These are phyloP conservation scores for Solanum chaucha DNA, from an alignment of 257 asterid genomes.

Conservation along the genomic window DNA sequence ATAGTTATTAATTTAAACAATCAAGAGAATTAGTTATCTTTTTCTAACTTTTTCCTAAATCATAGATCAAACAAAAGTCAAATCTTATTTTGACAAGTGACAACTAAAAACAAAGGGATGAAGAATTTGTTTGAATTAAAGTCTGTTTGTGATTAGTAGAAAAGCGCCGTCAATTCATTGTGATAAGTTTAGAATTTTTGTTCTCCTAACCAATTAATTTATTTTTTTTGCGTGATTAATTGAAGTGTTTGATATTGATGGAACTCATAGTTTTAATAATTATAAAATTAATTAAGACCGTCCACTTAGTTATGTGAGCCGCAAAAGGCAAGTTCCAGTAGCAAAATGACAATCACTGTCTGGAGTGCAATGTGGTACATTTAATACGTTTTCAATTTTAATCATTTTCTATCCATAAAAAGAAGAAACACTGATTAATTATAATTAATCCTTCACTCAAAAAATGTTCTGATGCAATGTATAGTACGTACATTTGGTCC, in stretches of 20 bases:
- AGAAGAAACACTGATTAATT: background rate
- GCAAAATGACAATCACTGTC: background rate
- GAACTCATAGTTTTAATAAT: background rate
- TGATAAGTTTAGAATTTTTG: background rate
- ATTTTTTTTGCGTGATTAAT: background rate
- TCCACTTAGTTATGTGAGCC: background rate
- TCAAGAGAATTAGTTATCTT: too few relatives aligned
- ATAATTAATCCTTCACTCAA: background rate
- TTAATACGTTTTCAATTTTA: background rate
- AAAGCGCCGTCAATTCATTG: background rate
- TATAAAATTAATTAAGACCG: background rate
- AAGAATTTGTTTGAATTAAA: background rate
- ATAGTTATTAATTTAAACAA: too few relatives aligned
- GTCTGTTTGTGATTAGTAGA: background rate
- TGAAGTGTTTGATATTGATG: background rate
- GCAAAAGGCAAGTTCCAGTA: background rate
- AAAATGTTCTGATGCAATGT: background rate
- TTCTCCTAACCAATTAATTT: background rate
- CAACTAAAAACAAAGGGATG: too few relatives aligned
- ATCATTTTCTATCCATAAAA: background rate
- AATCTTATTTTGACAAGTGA: too few relatives aligned
- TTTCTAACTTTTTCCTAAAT: too few relatives aligned
- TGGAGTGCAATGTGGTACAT: background rate
- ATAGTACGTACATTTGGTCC: background rate
- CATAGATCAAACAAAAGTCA: too few relatives aligned